Evolutionary conservation across 2,329 filamentous ascomycete species (phyloP).

Genomic region (Trichoderma oligosporum): DNA sequence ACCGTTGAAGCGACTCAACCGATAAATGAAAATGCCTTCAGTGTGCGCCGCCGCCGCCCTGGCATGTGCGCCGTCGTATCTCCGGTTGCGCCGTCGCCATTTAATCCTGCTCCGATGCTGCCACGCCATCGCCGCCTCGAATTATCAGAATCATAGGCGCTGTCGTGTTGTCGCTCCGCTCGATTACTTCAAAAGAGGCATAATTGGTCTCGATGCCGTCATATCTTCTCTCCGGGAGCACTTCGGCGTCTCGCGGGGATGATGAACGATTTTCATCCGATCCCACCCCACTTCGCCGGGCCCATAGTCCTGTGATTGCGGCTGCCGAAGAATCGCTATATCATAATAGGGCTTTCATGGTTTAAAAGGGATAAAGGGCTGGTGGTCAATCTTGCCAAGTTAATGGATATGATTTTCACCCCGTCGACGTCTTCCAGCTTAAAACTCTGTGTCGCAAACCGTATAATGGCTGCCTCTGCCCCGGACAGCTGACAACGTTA

Average conservation of each 20-base stretch:
- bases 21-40: background rate
- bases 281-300: constrained; percentile 16
- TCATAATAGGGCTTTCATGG: no score
- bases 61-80: constrained; percentile 6
- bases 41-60: background rate
- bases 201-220: background rate
- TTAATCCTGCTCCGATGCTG: background rate
- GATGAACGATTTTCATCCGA: constrained; percentile 13
- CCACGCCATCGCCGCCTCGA: background rate
- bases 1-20: constrained; percentile 5
- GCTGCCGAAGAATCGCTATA: background rate
- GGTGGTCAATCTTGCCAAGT: background rate
- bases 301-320: constrained; percentile 1
- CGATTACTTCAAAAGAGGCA: background rate
- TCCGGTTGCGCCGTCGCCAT: constrained; percentile 6
- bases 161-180: background rate
- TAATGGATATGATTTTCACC: background rate
- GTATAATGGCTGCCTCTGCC: background rate
- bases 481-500: background rate
- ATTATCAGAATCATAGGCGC: background rate
- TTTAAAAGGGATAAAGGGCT: background rate
- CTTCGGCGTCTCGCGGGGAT: constrained; percentile 13
- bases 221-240: constrained; percentile 9
- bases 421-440: background rate
- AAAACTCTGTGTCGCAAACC: background rate